phyloP scores from a whole-genome alignment of 2,329 filamentous ascomycete species.

The Fusarium sp. region DNA sequence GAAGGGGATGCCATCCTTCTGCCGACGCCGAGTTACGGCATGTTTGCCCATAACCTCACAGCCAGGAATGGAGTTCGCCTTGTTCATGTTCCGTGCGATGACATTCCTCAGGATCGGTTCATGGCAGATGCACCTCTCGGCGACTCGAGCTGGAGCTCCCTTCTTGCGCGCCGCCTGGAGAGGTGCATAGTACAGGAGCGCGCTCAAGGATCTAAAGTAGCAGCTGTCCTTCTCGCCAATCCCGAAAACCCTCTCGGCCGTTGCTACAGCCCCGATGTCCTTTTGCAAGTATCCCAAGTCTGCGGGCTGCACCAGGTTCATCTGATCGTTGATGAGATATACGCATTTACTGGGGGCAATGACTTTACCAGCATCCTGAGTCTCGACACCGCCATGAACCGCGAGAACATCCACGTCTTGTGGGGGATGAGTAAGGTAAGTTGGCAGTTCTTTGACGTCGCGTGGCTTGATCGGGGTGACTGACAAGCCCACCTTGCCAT shows the following conservation, averaged over 20 bases:
- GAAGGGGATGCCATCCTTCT: background rate
- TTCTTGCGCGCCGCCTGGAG: background rate
- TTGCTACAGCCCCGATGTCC: background rate
- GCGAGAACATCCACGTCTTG: background rate
- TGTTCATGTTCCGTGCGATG: background rate
- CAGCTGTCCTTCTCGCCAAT: background rate
- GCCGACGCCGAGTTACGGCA: background rate
- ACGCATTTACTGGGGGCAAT: background rate
- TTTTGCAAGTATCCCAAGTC: background rate
- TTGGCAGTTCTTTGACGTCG: background rate
- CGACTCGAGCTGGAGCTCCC: background rate
- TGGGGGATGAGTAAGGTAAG: background rate
- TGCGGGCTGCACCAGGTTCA: background rate
- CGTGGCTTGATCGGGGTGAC: background rate
- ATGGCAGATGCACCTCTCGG: background rate
- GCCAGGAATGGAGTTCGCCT: background rate
- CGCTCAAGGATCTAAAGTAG: background rate
- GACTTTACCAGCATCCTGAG: background rate
- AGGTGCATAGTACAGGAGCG: background rate
- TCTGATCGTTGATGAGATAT: background rate
- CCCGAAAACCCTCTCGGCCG: background rate
- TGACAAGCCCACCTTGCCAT: background rate
- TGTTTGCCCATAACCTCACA: background rate
- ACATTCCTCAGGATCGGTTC: background rate
- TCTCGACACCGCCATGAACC: background rate